Conservation (phyloP, 768 basidiomycete genomes). For the Suillus occidentalis region DNA sequence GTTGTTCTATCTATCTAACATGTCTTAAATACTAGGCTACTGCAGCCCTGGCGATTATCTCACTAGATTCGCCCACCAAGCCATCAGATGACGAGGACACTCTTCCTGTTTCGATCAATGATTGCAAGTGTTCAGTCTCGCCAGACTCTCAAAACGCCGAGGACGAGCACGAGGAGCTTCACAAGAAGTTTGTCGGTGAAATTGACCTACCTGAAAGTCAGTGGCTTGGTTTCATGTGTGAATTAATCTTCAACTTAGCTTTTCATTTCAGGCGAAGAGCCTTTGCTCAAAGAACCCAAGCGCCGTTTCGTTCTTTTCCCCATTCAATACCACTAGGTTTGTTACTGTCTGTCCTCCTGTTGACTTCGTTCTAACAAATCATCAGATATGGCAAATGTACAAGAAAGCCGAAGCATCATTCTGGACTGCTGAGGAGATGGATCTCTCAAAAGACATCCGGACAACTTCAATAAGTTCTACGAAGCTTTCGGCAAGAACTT, state of each 20-base stretch:
- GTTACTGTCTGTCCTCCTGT: conserved; percentile 17
- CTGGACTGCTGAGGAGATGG: conserved; percentile 93
- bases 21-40: conserved; percentile 31
- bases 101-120: conserved; percentile 22
- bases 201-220: conserved; percentile 57
- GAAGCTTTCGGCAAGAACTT: conserved; percentile 99
- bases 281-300: conserved; percentile 69
- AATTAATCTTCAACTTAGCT: background rate
- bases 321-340: conserved; percentile 85
- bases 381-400: conserved; percentile 92
- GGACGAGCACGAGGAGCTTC: conserved; percentile 38
- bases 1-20: background rate
- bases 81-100: conserved; percentile 2
- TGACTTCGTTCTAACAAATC: background rate
- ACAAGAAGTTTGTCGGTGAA: conserved; percentile 60
- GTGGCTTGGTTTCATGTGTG: background rate
- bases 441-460: conserved; percentile 83
- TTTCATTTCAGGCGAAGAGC: conserved; percentile 57
- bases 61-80: conserved; percentile 43
- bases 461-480: conserved; percentile 96
- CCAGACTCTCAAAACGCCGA: conserved; percentile 31
- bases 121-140: conserved; percentile 32
- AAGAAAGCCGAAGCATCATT: conserved; percentile 93
- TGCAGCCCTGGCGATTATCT: conserved; percentile 42
- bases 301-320: conserved; percentile 88